phyloP scores from a whole-genome alignment of 441 rosid species.

The Sinapis alba region DNA sequence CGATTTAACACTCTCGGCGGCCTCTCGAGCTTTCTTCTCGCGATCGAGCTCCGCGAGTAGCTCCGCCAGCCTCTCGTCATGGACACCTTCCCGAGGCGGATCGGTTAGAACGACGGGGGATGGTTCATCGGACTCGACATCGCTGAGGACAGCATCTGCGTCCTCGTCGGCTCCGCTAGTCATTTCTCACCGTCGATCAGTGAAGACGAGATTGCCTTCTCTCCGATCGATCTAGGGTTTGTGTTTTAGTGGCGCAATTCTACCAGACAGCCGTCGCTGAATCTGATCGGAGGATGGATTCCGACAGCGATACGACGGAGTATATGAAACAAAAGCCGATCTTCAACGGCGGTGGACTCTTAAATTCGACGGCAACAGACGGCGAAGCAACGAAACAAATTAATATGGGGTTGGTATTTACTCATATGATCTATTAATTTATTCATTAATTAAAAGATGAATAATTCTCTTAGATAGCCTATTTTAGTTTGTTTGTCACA shows the following conservation, averaged over 20 bases:
- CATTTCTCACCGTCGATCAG: slow-evolving; percentile 39
- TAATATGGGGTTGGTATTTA: background rate
- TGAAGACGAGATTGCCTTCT: background rate
- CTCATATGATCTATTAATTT: background rate
- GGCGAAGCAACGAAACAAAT: background rate
- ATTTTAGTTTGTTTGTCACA: too few relatives aligned
- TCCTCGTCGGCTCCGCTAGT: slow-evolving; percentile 60
- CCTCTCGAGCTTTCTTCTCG: slow-evolving; percentile 74
- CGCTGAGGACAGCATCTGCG: slow-evolving; percentile 80
- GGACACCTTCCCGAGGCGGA: slow-evolving; percentile 47
- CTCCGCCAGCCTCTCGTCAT: slow-evolving; percentile 57
- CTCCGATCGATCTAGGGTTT: slow-evolving; percentile 28
- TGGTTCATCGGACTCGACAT: slow-evolving; percentile 78
- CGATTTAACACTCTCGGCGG: slow-evolving; percentile 68
- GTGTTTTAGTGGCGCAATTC: background rate
- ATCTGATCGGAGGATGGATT: background rate
- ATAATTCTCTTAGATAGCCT: too few relatives aligned
- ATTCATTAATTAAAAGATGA: background rate
- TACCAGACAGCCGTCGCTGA: background rate
- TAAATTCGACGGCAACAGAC: slow-evolving; percentile 1
- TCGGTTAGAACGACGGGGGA: slow-evolving; percentile 46
- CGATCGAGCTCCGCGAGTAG: slow-evolving; percentile 78
- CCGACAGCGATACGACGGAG: background rate
- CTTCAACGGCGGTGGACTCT: slow-evolving; percentile 13
- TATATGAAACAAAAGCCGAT: background rate